These are phyloP conservation scores for Trifolium dubium DNA, from an alignment of 306 rosid species.

Conservation along the genomic window DNA sequence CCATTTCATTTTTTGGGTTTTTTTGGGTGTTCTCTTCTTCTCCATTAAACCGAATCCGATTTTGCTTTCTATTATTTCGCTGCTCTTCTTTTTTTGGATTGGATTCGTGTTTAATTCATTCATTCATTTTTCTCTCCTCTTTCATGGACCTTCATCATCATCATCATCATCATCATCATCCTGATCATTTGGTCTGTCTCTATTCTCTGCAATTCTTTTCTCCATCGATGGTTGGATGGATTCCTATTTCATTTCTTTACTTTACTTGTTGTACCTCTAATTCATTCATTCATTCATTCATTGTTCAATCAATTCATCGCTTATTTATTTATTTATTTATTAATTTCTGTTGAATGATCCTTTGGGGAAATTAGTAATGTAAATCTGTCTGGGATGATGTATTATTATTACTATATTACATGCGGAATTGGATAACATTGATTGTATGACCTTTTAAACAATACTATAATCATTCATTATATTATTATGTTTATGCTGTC, in stretches of 20 bases:
- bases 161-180: no score
- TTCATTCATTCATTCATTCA: no score
- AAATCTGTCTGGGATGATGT: no score
- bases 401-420: no score
- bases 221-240: no score
- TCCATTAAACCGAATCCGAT: constrained; percentile 40
- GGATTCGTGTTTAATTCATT: constrained; percentile 13
- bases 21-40: constrained; percentile 38
- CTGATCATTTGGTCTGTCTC: no score
- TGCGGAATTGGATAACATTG: no score
- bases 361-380: not conserved
- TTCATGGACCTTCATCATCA: constrained; percentile 45
- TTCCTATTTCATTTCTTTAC: no score
- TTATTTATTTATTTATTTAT: not conserved
- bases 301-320: no score
- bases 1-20: constrained; percentile 15
- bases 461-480: not conserved
- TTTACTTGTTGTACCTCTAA: no score
- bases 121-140: not conserved
- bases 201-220: no score
- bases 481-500: not conserved
- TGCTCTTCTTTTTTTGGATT: constrained; percentile 10
- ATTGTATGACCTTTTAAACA: not conserved
- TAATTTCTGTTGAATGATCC: not conserved
- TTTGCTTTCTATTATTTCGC: constrained; percentile 35